A percentile compares a stretch with the other conserved stretches of the same genome.
These are phyloP conservation scores for Bjerkandera adusta DNA, from an alignment of 1,284 basidiomycete species.

Conservation along the genomic window DNA sequence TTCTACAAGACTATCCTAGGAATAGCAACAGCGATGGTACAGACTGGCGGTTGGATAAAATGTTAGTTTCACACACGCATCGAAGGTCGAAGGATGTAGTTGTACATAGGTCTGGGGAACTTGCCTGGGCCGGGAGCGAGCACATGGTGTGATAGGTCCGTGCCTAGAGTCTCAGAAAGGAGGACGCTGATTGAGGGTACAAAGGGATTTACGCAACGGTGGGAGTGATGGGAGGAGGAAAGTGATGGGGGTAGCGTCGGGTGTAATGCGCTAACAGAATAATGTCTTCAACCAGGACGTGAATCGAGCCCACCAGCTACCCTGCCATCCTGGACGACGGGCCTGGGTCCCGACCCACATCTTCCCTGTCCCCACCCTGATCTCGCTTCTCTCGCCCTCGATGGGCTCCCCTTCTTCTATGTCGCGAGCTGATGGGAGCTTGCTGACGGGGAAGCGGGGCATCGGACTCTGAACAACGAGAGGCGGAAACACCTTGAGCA, in stretches of 20 bases:
- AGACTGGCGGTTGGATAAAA: slow-evolving; percentile 3
- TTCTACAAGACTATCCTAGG: slow-evolving; percentile 14
- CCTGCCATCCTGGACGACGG: slow-evolving; percentile 61
- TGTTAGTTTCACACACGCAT: background rate
- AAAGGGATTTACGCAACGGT: background rate
- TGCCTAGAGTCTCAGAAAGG: background rate
- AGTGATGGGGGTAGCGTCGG: background rate
- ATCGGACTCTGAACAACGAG: slow-evolving; percentile 62
- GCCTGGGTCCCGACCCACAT: slow-evolving; percentile 64
- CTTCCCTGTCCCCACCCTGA: slow-evolving; percentile 68
- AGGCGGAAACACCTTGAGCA: slow-evolving; percentile 65
- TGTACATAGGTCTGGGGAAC: slow-evolving; percentile 2
- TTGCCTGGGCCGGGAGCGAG: slow-evolving; percentile 3
- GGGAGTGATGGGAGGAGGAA: slow-evolving; percentile 1
- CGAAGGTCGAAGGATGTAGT: background rate
- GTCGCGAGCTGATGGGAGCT: slow-evolving; percentile 40
- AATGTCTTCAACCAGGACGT: slow-evolving; percentile 67
- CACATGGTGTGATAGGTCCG: background rate
- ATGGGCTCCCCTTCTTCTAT: slow-evolving; percentile 64
- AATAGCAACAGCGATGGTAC: slow-evolving; percentile 15
- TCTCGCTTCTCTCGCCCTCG: slow-evolving; percentile 45
- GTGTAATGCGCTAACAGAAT: slow-evolving; percentile 45
- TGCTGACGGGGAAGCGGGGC: slow-evolving; percentile 55
- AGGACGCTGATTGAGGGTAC: background rate
- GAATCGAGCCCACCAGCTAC: slow-evolving; percentile 73